phyloP scores from a whole-genome alignment of 2,329 filamentous ascomycete species.

The Balansia obtecta region DNA sequence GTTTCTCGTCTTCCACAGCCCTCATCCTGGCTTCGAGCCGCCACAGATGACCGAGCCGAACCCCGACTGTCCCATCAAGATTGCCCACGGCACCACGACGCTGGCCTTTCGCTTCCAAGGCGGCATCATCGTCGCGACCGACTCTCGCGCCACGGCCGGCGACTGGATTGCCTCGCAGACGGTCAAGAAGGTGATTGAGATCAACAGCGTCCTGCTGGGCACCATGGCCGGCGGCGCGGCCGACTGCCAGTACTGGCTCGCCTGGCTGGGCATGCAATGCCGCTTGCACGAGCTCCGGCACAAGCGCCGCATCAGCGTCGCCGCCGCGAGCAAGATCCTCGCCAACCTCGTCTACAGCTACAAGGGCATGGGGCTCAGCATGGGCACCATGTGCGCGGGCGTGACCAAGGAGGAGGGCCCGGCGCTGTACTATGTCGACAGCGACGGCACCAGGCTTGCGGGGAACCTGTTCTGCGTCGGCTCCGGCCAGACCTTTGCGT shows the following conservation, averaged over 20 bases:
- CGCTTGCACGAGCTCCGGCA: slow-evolving; percentile 97
- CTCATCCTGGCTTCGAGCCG: slow-evolving; percentile 87
- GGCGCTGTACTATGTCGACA: slow-evolving; percentile 96
- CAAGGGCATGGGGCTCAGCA: slow-evolving; percentile 96
- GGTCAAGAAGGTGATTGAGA: slow-evolving; percentile 99
- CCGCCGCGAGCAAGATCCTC: slow-evolving; percentile 94
- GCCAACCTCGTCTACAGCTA: slow-evolving; percentile 97
- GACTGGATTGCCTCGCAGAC: slow-evolving; percentile 99
- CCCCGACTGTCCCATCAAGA: slow-evolving; percentile 96
- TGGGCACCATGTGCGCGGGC: slow-evolving; percentile 99
- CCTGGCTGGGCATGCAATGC: slow-evolving; percentile 97
- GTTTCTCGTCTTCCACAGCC: slow-evolving; percentile 41
- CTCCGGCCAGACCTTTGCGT: slow-evolving; percentile 96
- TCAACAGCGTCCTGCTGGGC: slow-evolving; percentile 84
- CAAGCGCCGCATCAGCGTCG: slow-evolving; percentile 96
- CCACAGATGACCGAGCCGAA: slow-evolving; percentile 96
- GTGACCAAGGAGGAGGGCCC: slow-evolving; percentile 93
- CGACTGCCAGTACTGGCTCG: slow-evolving; percentile 99
- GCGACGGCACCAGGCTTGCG: slow-evolving; percentile 77
- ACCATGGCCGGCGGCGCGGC: slow-evolving; percentile 98
- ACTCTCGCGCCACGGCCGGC: slow-evolving; percentile 91
- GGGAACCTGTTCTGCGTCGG: slow-evolving; percentile 98
- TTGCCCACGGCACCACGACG: slow-evolving; percentile 96
- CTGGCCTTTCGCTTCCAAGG: slow-evolving; percentile 96
- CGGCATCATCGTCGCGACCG: slow-evolving; percentile 95